Conservation (phyloP, 2,329 filamentous ascomycete species). For the Alternaria novae-zelandiae region DNA sequence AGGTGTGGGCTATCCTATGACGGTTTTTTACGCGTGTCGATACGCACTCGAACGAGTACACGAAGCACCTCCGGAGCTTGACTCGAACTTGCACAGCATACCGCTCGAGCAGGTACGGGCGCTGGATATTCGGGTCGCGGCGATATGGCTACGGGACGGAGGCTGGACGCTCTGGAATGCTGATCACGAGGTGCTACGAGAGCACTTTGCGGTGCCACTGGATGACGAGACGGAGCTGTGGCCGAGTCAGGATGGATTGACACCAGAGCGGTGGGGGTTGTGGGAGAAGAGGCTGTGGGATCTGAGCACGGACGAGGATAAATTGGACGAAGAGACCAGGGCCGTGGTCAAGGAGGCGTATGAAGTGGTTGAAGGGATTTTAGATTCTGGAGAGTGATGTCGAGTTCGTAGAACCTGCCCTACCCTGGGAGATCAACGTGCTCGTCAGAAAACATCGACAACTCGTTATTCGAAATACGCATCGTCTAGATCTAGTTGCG, state of each 20-base stretch:
- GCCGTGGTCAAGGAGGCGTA: not conserved
- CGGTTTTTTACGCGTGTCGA: not conserved
- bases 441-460: no score
- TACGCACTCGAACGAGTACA: not conserved
- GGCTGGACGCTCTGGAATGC: not conserved
- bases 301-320: not conserved
- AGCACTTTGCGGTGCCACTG: not conserved
- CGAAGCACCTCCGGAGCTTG: not conserved
- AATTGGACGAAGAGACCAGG: not conserved
- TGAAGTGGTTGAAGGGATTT: not conserved
- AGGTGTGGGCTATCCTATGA: not conserved
- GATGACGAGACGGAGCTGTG: not conserved
- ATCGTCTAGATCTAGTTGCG: not conserved
- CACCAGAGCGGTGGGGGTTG: not conserved
- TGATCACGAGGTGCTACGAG: not conserved
- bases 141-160: conserved; percentile 5
- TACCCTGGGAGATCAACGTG: no score
- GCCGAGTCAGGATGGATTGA: conserved; percentile 1
- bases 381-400: not conserved
- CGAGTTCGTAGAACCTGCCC: no score
- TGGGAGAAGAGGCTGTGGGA: conserved; percentile 1
- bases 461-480: no score
- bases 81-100: not conserved
- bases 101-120: not conserved
- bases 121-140: conserved; percentile 3